Evolutionary conservation across 192 early-diverging fungal genomes (phyloP), one percentile per base, ranked within the genome.

Genomic region (Chytriomyces sp.): DNA sequence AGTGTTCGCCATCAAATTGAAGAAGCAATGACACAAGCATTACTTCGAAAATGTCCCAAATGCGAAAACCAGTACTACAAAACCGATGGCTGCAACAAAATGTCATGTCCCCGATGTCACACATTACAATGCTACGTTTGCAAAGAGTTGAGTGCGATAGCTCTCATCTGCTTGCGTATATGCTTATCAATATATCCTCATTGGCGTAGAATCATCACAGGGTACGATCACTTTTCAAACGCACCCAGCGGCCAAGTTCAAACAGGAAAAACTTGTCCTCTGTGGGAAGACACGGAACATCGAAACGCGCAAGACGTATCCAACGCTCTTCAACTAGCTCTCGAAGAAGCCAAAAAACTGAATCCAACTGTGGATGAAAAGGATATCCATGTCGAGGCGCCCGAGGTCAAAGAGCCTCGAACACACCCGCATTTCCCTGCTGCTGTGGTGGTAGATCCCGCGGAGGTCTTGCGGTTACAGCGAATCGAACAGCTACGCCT

Each of bases 1-100:
- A 77, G 70, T 64, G 83, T 69, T 4, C 82, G 85, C 44, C 89
- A 90, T 63, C 69, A 67, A 47, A 79, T 90, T 7, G 89, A 88
- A 45, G 89, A 90, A 68, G 77, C 83, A 20, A 87, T 89, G 87
- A 84, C 88, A 11, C 72, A 86, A 46, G 89, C 89, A 3, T 67
- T 90, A 61, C 76, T 90, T 23, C 74, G 89, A 20, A 81, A 82
- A 64, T 90, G 89, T 71, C 80, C 84, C 7, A 84, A 86, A 61
- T 90, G 89, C 76, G 79, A 67, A 13, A 67, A 75, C 2, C 67
- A 83, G 43, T 87, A 81, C 61, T 80, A 76, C 70, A 89, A 87
- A 75, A 59, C 44, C 23, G 70, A 80, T 47, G 79, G 79, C 11
- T 90, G 89, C 73, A 90, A 90, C 79, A 87, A 88, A 59, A 90